phyloP scores from a whole-genome alignment of 345 rosid species.

The Litchi chinensis region DNA sequence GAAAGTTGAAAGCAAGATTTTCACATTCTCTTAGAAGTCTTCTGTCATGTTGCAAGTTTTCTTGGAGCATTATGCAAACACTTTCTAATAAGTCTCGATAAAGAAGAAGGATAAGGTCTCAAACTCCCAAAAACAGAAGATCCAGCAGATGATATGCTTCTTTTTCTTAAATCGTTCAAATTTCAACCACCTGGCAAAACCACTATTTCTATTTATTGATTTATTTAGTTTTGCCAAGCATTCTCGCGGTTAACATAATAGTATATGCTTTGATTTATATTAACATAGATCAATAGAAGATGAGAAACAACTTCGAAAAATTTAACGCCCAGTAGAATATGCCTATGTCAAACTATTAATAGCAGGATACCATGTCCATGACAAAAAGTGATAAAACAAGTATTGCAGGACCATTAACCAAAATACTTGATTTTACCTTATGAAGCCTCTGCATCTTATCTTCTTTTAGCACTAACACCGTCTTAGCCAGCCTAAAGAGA shows the following conservation, averaged over 20 bases:
- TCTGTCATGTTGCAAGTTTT: not conserved
- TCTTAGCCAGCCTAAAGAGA: constrained; percentile 71
- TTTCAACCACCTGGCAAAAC: not conserved
- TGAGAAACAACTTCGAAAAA: too few species aligned
- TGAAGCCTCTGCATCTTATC: constrained; percentile 88
- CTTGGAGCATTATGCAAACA: not conserved
- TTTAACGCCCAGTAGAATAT: too few species aligned
- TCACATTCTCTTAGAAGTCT: not conserved
- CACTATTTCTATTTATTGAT: too few species aligned
- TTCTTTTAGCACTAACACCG: constrained; percentile 72
- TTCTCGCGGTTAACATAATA: too few species aligned
- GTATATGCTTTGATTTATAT: too few species aligned
- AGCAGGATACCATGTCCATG: not conserved
- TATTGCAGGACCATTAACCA: not conserved
- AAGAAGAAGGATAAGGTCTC: not conserved
- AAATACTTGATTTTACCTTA: constrained; percentile 45
- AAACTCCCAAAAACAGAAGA: too few species aligned
- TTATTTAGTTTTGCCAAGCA: too few species aligned
- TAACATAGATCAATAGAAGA: too few species aligned
- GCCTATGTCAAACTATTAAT: not conserved
- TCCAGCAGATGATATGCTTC: not conserved
- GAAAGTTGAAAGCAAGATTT: not conserved
- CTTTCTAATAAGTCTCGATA: not conserved
- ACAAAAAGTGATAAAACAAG: not conserved
- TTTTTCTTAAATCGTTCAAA: not conserved